phyloP scores from a whole-genome alignment of 352 stramenopile genomes.

The Phytophthora vignae region DNA sequence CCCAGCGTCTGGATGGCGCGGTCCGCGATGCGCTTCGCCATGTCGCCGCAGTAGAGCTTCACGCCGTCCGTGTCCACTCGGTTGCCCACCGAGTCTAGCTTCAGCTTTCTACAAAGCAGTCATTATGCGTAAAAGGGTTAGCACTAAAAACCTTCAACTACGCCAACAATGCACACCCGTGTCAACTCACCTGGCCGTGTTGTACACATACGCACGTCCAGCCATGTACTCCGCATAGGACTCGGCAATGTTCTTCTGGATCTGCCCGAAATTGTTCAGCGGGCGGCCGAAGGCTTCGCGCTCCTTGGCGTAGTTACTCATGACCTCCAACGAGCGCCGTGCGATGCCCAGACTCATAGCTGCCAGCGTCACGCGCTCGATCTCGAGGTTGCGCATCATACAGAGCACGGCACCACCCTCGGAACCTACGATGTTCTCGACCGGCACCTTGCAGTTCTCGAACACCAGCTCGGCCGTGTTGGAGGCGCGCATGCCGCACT shows the following conservation, averaged over 20 bases:
- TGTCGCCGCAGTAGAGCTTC: slow-evolving; percentile 98
- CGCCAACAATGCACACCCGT: background rate
- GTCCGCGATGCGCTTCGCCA: slow-evolving; percentile 98
- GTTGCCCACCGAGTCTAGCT: slow-evolving; percentile 96
- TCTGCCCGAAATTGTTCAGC: slow-evolving; percentile 93
- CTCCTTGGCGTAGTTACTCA: slow-evolving; percentile 95
- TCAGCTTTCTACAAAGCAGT: slow-evolving; percentile 79
- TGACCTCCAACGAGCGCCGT: slow-evolving; percentile 97
- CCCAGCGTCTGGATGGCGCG: slow-evolving; percentile 98
- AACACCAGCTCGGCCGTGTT: slow-evolving; percentile 99
- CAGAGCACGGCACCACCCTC: slow-evolving; percentile 82
- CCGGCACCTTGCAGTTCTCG: slow-evolving; percentile 95
- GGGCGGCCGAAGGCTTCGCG: slow-evolving; percentile 95
- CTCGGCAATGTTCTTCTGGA: slow-evolving; percentile 98
- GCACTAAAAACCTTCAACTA: no score
- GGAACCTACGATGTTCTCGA: slow-evolving; percentile 93
- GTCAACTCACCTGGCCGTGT: slow-evolving; percentile 81
- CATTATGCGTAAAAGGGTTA: background rate
- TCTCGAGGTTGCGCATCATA: slow-evolving; percentile 99
- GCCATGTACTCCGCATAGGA: slow-evolving; percentile 99
- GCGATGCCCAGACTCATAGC: slow-evolving; percentile 98
- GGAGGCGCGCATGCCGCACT: slow-evolving; percentile 97
- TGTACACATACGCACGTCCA: slow-evolving; percentile 97
- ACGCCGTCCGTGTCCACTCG: slow-evolving; percentile 98
- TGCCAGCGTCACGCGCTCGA: slow-evolving; percentile 97